Percentiles rank a stretch among this genome's conserved stretches.
These are phyloP conservation scores for Actinomucor elegans DNA, from an alignment of 371 early-diverging fungal species.

Conservation along the genomic window DNA sequence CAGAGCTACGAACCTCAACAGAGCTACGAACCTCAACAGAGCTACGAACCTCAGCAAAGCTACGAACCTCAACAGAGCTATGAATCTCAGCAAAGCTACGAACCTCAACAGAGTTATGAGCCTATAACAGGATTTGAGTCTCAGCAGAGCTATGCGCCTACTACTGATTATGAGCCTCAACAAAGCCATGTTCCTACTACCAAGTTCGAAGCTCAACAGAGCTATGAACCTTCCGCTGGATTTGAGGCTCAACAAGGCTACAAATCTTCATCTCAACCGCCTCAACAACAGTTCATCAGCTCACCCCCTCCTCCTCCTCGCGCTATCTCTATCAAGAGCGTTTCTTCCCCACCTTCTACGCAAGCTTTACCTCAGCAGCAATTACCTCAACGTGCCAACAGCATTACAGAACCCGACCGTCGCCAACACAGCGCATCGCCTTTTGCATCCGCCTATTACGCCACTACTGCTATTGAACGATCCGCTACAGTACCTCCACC, in stretches of 20 bases:
- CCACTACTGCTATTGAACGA: conserved; percentile 4
- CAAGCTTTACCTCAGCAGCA: background rate
- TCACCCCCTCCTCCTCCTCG: background rate
- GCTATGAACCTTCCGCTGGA: no score
- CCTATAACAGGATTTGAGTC: background rate
- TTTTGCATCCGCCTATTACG: conserved; percentile 1
- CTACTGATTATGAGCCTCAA: background rate
- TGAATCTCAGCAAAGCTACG: background rate
- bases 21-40: background rate
- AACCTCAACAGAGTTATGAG: background rate
- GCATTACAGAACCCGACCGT: conserved; percentile 8
- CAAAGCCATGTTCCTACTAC: background rate
- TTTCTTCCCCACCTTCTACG: background rate
- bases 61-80: background rate
- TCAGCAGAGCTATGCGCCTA: background rate
- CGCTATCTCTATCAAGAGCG: background rate
- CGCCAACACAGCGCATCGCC: background rate
- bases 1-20: no score
- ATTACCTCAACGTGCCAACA: conserved; percentile 8
- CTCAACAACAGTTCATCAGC: background rate
- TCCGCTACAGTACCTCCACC: conserved; percentile 29
- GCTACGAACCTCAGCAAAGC: background rate
- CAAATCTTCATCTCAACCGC: background rate
- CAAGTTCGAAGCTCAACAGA: background rate
- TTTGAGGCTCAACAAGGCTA: conserved; percentile 1